Evolutionary conservation across 805 yeast species (phyloP).

Genomic region (Ogataea henricii): DNA sequence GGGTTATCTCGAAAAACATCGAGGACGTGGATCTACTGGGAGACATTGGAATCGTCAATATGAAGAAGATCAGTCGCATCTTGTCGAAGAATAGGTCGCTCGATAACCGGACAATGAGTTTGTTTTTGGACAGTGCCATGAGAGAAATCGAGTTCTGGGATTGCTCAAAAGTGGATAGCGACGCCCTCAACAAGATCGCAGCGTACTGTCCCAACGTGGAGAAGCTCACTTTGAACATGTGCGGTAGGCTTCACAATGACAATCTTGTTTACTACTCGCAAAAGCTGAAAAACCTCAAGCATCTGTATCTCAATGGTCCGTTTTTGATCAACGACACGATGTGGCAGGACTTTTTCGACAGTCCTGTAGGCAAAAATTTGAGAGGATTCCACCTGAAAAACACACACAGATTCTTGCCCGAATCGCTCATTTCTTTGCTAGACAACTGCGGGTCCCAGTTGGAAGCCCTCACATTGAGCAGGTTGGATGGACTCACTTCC

Average conservation of each 20-base stretch:
- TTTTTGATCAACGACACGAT: constrained; percentile 73
- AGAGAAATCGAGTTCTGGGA: constrained; percentile 80
- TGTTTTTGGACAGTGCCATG: constrained; percentile 67
- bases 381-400: constrained; percentile 64
- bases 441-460: constrained; percentile 61
- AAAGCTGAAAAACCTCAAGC: constrained; percentile 55
- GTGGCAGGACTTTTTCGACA: constrained; percentile 78
- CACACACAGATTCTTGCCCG: constrained; percentile 80
- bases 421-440: constrained; percentile 61
- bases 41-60: constrained; percentile 75
- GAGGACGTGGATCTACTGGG: constrained; percentile 81
- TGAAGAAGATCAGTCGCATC: constrained; percentile 72
- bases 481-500: constrained; percentile 72
- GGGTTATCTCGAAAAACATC: constrained; percentile 63
- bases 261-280: constrained; percentile 63
- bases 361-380: constrained; percentile 52
- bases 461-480: constrained; percentile 57
- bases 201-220: constrained; percentile 76
- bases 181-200: constrained; percentile 68
- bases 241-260: constrained; percentile 87
- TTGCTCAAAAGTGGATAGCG: constrained; percentile 75
- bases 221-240: constrained; percentile 75
- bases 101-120: constrained; percentile 65
- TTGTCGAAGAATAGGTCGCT: constrained; percentile 81
- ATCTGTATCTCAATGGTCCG: constrained; percentile 81